A percentile compares a stretch with the other conserved stretches of the same genome.
These are phyloP conservation scores for Tolypocladium inflatum DNA, from an alignment of 2,329 filamentous ascomycete genomes.

Conservation along the genomic window DNA sequence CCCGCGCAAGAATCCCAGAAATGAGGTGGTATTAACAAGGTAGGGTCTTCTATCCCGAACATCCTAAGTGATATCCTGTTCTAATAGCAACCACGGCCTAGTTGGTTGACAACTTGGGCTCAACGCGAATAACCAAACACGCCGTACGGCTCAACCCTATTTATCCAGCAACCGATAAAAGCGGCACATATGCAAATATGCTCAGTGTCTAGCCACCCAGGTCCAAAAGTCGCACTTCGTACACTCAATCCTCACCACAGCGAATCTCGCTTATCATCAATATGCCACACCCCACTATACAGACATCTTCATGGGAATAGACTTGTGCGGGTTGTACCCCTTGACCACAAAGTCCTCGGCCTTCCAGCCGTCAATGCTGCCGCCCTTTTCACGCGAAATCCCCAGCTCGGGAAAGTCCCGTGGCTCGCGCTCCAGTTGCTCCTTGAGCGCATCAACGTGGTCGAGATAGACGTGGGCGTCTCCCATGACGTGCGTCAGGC, in stretches of 20 bases:
- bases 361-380: constrained; percentile 84
- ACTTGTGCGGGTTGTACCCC: constrained; percentile 84
- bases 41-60: neutral
- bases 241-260: neutral
- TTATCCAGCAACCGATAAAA: neutral
- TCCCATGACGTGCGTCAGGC: constrained; percentile 90
- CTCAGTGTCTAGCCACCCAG: neutral
- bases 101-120: neutral
- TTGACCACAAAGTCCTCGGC: constrained; percentile 79
- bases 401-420: constrained; percentile 70
- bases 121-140: neutral
- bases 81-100: too few species aligned
- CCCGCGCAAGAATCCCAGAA: neutral
- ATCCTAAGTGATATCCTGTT: neutral
- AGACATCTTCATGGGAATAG: constrained; percentile 98
- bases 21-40: too few species aligned
- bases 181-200: neutral
- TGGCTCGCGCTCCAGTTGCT: constrained; percentile 73
- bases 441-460: constrained; percentile 77
- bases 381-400: constrained; percentile 57
- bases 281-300: constrained; percentile 38
- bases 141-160: neutral
- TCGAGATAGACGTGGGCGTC: constrained; percentile 96
- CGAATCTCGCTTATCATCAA: neutral
- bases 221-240: neutral